phyloP scores from a whole-genome alignment of 2,329 filamentous ascomycete species.

The Claviceps arundinis region DNA sequence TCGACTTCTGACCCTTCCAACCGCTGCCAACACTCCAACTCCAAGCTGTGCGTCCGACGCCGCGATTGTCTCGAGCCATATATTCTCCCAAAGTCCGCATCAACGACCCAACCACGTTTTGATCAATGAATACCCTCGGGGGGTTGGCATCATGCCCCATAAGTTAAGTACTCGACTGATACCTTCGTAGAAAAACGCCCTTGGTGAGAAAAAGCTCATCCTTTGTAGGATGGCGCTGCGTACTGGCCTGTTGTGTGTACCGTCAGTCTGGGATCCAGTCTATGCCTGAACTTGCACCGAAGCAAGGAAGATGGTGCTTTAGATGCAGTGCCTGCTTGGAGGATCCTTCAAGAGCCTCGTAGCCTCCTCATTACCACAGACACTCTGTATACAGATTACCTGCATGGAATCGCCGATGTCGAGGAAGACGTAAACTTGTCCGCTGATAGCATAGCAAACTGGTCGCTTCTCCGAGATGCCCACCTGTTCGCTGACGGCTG shows the following conservation, averaged over 20 bases:
- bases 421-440: constrained; percentile 53
- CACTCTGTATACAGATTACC: constrained; percentile 52
- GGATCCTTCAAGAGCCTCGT: constrained; percentile 69
- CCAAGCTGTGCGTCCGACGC: neutral
- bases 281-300: constrained; percentile 66
- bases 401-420: constrained; percentile 63
- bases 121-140: constrained; percentile 80
- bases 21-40: constrained; percentile 14
- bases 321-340: constrained; percentile 34
- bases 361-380: constrained; percentile 64
- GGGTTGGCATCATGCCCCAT: constrained; percentile 93
- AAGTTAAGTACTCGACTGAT: constrained; percentile 37
- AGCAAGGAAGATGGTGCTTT: constrained; percentile 49
- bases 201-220: constrained; percentile 19
- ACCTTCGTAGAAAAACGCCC: neutral
- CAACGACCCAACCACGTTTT: constrained; percentile 74
- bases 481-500: constrained; percentile 34
- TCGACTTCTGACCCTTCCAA: constrained; percentile 39
- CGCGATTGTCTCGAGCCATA: constrained; percentile 15
- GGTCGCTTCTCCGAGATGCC: constrained; percentile 46
- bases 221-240: constrained; percentile 56
- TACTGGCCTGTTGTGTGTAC: constrained; percentile 86
- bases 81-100: constrained; percentile 58
- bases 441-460: constrained; percentile 54
- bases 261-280: constrained; percentile 64